Percentiles rank a stretch among this genome's conserved stretches.
phyloP scores from a whole-genome alignment of 2,329 filamentous ascomycete genomes.

The Stachybotrys chlorohalonatus region DNA sequence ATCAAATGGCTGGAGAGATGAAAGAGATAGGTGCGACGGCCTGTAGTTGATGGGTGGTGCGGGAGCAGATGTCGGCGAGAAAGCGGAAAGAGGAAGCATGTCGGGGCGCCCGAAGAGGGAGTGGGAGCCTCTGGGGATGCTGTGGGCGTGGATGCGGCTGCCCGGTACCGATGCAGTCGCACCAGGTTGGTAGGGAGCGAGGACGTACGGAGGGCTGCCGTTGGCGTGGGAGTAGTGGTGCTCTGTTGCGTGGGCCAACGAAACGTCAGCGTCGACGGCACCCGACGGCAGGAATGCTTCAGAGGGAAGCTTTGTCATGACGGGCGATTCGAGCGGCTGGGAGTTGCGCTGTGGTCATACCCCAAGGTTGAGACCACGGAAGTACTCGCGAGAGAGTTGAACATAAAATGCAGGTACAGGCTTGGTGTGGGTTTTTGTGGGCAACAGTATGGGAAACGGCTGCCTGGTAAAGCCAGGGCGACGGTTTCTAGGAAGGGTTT shows the following conservation, averaged over 20 bases:
- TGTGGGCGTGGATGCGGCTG: neutral
- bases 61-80: neutral
- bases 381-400: neutral
- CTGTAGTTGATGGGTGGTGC: neutral
- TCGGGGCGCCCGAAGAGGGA: neutral
- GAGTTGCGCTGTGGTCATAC: neutral
- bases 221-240: slow-evolving; percentile 5
- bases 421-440: neutral
- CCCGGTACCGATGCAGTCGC: neutral
- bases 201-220: slow-evolving; percentile 7
- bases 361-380: no score
- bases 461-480: neutral
- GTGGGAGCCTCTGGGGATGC: neutral
- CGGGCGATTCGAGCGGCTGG: slow-evolving; percentile 4
- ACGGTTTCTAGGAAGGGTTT: neutral
- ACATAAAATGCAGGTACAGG: neutral
- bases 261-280: slow-evolving; percentile 12
- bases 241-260: neutral
- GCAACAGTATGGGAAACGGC: neutral
- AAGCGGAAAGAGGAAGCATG: neutral
- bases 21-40: neutral
- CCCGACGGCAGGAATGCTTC: slow-evolving; percentile 18
- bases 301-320: slow-evolving; percentile 14
- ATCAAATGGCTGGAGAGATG: neutral
- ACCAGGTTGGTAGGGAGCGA: slow-evolving; percentile 3